Base-by-base conservation (phyloP, 2,329 filamentous ascomycete genomes). In the Paracorniculantispora psalliotae region DNA sequence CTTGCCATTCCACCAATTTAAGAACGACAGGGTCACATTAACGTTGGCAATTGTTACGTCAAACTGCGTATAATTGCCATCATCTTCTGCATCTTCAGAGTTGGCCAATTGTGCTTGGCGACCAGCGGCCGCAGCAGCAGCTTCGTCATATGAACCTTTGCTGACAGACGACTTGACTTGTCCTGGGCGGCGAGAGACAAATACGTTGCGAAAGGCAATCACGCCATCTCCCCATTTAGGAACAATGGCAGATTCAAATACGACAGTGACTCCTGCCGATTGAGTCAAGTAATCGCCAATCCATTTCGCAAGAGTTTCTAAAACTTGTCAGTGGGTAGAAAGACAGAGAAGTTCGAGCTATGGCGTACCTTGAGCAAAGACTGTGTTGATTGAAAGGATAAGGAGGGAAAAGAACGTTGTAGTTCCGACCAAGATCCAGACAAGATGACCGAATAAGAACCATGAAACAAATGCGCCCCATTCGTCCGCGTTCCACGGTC, bases 1-100 rank as follows among this genome's bases (percentile, higher is more conserved):
- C 72, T 93, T 97, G 23, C 94, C 93, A 66, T 96, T 97, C 85
- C 96, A 96, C 94, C 94, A 99, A 71, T 97, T 97, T n/a, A 92
- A 82, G 66, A 99, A 97, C 0, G 94, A 99, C 26, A 99, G 73
- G 0, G 93, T 97, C 44, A 99, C 93, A 68, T 99, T 96, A 62
- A 99, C 91, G 0, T 91, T 96, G 63, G 94, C 91, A 61, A 99
- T 91, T 0, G 92, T 96, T 17, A 99, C 79, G 68, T 99, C 94
- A 66, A 97, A 99, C 66, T 99, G 94, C 0, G 92, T 97, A 72
- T 97, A 99, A 69, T 99, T 99, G 19, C 90, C 91, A 69, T 97
- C 93, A 68, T 97, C 92, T 39, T 73, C 70, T 1, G 56, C 92
- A 68, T 97, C 92, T 33, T 73, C 70, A 1, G 56, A 19, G n/a